phyloP scores from a whole-genome alignment of 441 rosid species.

The Pelargonium fulgidum region DNA sequence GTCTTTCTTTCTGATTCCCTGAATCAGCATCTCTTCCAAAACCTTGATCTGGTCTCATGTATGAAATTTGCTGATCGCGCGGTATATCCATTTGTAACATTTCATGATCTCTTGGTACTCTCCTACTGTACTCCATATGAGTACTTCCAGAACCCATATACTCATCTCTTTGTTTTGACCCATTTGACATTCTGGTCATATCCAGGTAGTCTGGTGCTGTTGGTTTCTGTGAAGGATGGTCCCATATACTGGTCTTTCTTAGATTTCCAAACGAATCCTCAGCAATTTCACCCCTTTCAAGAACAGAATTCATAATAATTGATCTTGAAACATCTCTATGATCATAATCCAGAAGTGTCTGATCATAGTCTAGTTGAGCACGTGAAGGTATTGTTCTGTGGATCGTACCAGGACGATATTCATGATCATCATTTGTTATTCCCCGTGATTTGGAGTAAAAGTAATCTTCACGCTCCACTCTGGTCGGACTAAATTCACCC shows the following conservation, averaged over 20 bases:
- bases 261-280: constrained; percentile 30
- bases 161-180: constrained; percentile 31
- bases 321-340: constrained; percentile 34
- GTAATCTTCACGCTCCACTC: constrained; percentile 34
- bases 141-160: constrained; percentile 29
- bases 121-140: constrained; percentile 29
- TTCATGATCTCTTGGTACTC: constrained; percentile 29
- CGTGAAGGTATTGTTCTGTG: constrained; percentile 27
- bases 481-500: constrained; percentile 25
- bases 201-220: constrained; percentile 29
- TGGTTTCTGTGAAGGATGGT: constrained; percentile 29
- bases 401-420: constrained; percentile 30
- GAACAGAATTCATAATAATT: constrained; percentile 25
- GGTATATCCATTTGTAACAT: constrained; percentile 23
- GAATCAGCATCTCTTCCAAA: constrained; percentile 40
- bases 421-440: constrained; percentile 27
- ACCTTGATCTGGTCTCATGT: constrained; percentile 35
- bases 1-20: constrained; percentile 30
- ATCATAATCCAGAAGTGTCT: constrained; percentile 28
- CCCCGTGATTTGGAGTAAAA: constrained; percentile 29
- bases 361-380: constrained; percentile 30
- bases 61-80: constrained; percentile 28
- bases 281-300: constrained; percentile 26
- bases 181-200: constrained; percentile 26
- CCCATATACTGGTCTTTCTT: constrained; percentile 29